phyloP scores from a whole-genome alignment of 1,284 basidiomycete species.

The Paramarasmius palmivorus region DNA sequence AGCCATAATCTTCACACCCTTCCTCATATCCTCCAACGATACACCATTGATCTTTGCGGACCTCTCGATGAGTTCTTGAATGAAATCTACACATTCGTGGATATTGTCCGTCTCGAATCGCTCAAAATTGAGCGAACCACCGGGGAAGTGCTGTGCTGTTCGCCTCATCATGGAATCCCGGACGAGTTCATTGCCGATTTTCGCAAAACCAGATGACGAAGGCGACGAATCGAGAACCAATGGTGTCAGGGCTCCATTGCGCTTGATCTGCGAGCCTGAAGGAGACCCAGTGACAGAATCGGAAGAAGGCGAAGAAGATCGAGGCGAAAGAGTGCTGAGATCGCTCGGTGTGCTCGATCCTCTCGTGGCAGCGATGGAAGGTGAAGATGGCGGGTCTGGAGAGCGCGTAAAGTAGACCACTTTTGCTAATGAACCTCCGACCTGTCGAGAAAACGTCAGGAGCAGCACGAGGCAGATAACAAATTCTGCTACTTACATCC shows the following conservation, averaged over 20 bases:
- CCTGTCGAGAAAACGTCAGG: conserved; percentile 45
- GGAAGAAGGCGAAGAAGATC: conserved; percentile 47
- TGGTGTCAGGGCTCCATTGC: conserved; percentile 82
- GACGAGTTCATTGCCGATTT: conserved; percentile 51
- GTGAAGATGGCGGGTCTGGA: conserved; percentile 72
- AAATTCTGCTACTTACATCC: conserved; percentile 65
- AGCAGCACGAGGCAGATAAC: conserved; percentile 4
- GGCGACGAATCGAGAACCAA: conserved; percentile 60
- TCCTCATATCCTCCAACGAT: conserved; percentile 87
- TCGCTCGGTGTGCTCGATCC: conserved; percentile 50
- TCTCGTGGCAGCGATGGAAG: conserved; percentile 59
- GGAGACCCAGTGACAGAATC: conserved; percentile 46
- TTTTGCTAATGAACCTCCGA: conserved; percentile 97
- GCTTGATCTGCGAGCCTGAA: conserved; percentile 39
- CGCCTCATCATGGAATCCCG: conserved; percentile 69
- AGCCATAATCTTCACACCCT: conserved; percentile 95
- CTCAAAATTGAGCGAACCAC: conserved; percentile 96
- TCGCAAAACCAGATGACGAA: conserved; percentile 33
- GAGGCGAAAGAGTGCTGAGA: conserved; percentile 23
- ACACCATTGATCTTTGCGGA: conserved; percentile 91
- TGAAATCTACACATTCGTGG: conserved; percentile 84
- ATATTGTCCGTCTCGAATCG: conserved; percentile 95
- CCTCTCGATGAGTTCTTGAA: conserved; percentile 84
- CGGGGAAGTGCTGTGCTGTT: conserved; percentile 84
- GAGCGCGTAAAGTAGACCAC: conserved; percentile 98